phyloP scores from a whole-genome alignment of 2,329 filamentous ascomycete species.

The Lecanicillium sp. region DNA sequence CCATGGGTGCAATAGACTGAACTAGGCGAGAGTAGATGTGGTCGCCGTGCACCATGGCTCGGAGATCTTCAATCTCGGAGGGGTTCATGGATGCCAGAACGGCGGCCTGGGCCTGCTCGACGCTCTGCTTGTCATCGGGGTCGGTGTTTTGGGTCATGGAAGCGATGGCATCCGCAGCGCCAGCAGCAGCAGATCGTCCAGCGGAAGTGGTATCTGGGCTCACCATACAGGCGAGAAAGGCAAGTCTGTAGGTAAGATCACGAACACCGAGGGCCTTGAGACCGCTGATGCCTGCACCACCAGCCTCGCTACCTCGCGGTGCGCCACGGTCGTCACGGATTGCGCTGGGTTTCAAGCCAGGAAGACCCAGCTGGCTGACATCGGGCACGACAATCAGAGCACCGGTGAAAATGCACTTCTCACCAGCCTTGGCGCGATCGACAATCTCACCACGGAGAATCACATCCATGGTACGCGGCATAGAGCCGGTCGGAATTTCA shows the following conservation, averaged over 20 bases:
- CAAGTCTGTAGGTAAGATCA: slow-evolving; percentile 89
- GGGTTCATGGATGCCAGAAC: slow-evolving; percentile 80
- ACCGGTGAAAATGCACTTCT: slow-evolving; percentile 97
- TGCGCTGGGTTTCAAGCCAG: slow-evolving; percentile 76
- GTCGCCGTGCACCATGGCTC: slow-evolving; percentile 88
- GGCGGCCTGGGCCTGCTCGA: slow-evolving; percentile 82
- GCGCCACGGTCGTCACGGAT: slow-evolving; percentile 75
- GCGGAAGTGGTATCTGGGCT: slow-evolving; percentile 79
- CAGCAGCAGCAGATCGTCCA: slow-evolving; percentile 60
- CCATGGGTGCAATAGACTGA: slow-evolving; percentile 90
- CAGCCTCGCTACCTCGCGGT: slow-evolving; percentile 68
- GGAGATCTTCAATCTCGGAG: slow-evolving; percentile 84
- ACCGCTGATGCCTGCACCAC: slow-evolving; percentile 78
- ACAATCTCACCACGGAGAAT: slow-evolving; percentile 96
- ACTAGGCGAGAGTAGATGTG: slow-evolving; percentile 93
- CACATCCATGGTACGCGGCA: slow-evolving; percentile 97
- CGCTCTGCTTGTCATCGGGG: slow-evolving; percentile 60
- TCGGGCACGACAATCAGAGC: slow-evolving; percentile 95
- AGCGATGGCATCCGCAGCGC: slow-evolving; percentile 73
- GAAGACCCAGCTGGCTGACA: slow-evolving; percentile 88
- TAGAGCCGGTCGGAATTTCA: slow-evolving; percentile 95
- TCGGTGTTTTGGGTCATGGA: slow-evolving; percentile 62
- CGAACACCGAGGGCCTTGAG: slow-evolving; percentile 90
- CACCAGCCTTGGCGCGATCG: slow-evolving; percentile 91
- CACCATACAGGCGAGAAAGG: slow-evolving; percentile 97